Base-by-base conservation (phyloP, 148 eudicot species). In the Talinum fruticosum region DNA sequence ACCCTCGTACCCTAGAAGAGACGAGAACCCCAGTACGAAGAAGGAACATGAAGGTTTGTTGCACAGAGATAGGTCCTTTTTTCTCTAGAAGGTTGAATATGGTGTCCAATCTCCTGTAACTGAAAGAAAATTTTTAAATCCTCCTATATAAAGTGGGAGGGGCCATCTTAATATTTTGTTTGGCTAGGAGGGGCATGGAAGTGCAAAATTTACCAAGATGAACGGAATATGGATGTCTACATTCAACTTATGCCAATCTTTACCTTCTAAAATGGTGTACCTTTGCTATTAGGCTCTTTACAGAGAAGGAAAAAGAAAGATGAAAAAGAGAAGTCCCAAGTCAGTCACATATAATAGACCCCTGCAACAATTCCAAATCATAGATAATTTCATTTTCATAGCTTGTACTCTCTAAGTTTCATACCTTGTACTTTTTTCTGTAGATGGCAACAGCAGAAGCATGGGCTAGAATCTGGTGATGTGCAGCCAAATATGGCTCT, bases 401-500 rank as follows among this genome's bases (percentile, higher is more conserved):
- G n/a, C 97, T 91, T 79, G 83, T 82, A 92, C 82, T 90, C 64
- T 57, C 26, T n/a, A 74, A 23, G 57, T 45, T 38, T 23, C 32
- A 66, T 77, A 90, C 97, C 95, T 84, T 82, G 84, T 82, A 92
- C 83, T 90, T 92, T 10, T 80, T 78, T 73, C 89, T 83, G 37
- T 90, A 92, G 47, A 89, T 75, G 61, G 90, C 85, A 76, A 87
- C 91, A 79, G 90, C 97, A 70, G 81, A 86, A 72, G 91, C 91
- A 81, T 92, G 95, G 74, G 97, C 89, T 80, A 92, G 84, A 75
- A 92, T 87, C 86, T 90, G 95, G 82, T 92, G 90, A 77, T 92
- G 97, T 57, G 90, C 80, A 75, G 76, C 93, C 87, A 92, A 62
- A 81, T 85, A 92, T 33, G 91, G 87, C 78, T 92, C 90, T 34